Evolutionary conservation across 2,329 filamentous ascomycete species (phyloP).

Genomic region (Ceratocystis diversiconidia): DNA sequence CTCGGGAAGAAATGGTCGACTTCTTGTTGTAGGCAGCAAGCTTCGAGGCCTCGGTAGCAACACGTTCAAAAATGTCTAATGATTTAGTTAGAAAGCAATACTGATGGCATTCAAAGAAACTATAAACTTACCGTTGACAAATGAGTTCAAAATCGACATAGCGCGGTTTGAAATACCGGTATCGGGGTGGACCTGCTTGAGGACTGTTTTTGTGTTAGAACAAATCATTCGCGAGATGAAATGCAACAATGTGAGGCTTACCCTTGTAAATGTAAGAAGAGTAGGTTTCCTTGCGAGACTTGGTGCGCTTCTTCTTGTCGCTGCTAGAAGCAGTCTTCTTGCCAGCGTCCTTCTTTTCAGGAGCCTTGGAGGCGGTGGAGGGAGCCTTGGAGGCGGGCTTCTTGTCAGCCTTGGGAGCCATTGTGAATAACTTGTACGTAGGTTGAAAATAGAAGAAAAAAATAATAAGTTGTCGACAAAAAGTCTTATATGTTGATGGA

Average conservation of each 20-base stretch:
- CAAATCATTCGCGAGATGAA: constrained; percentile 4
- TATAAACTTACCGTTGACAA: constrained; percentile 76
- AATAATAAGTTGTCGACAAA: constrained; percentile 3
- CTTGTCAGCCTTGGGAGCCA: constrained; percentile 95
- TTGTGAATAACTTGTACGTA: constrained; percentile 40
- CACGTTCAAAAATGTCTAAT: constrained; percentile 97
- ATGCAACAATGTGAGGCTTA: constrained; percentile 31
- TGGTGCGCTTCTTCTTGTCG: constrained; percentile 99
- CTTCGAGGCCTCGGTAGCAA: constrained; percentile 97
- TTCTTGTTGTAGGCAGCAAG: constrained; percentile 99
- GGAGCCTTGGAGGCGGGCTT: constrained; percentile 99
- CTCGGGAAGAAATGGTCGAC: constrained; percentile 97
- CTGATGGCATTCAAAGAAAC: neutral
- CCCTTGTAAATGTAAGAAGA: constrained; percentile 99
- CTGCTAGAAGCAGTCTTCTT: constrained; percentile 97
- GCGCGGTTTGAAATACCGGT: constrained; percentile 99
- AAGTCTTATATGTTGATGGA: neutral
- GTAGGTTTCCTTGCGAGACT: constrained; percentile 99
- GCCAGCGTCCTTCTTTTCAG: constrained; percentile 98
- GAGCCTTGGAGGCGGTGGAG: constrained; percentile 51
- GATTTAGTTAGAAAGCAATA: constrained; percentile 21
- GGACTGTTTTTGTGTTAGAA: constrained; percentile 43
- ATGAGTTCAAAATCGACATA: constrained; percentile 99
- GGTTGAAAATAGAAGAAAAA: constrained; percentile 16
- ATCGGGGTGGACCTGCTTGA: constrained; percentile 99